These are phyloP conservation scores for Kokia cookei DNA, from an alignment of 441 rosid genomes.

Conservation along the genomic window DNA sequence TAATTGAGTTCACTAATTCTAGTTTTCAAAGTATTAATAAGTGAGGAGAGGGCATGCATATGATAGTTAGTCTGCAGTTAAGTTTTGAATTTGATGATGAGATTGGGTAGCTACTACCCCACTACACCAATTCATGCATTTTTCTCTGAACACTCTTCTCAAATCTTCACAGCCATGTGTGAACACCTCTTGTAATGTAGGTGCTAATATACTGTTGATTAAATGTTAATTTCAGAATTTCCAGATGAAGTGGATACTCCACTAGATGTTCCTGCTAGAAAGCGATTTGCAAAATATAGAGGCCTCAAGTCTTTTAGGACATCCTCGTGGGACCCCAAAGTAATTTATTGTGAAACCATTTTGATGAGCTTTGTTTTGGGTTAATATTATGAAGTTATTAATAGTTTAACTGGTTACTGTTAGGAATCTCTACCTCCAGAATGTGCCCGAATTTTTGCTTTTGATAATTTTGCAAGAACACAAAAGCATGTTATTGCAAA, in stretches of 20 bases:
- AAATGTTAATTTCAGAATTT: constrained; percentile 48
- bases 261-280: constrained; percentile 76
- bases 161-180: not conserved
- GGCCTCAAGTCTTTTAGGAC: constrained; percentile 96
- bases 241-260: constrained; percentile 99
- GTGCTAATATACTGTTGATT: not conserved
- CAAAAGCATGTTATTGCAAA: constrained; percentile 73
- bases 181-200: not conserved
- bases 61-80: not conserved
- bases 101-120: not conserved
- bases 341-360: constrained; percentile 20
- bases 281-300: constrained; percentile 89
- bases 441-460: constrained; percentile 86
- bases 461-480: constrained; percentile 79
- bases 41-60: not conserved
- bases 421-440: constrained; percentile 96
- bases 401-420: constrained; percentile 16
- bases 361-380: constrained; percentile 6
- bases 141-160: not conserved
- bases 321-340: constrained; percentile 99
- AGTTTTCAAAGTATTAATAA: not conserved
- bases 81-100: not conserved
- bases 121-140: not conserved
- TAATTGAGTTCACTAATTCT: not conserved
- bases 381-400: not conserved